A percentile compares a stretch with the other conserved stretches of the same genome.
Evolutionary conservation across 768 basidiomycete genomes (phyloP).

Genomic region (Suillus spraguei): DNA sequence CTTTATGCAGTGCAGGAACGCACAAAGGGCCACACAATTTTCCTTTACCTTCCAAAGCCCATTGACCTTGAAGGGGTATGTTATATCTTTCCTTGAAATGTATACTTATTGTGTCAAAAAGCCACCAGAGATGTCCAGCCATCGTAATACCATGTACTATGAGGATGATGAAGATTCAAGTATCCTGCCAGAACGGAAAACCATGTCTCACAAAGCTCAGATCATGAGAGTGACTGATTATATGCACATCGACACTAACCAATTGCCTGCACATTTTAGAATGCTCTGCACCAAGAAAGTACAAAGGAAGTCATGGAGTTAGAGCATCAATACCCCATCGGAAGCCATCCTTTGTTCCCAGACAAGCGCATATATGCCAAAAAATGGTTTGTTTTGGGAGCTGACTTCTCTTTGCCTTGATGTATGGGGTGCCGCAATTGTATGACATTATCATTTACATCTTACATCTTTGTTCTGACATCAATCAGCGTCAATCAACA

Average conservation of each 20-base stretch:
- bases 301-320: constrained; percentile 2
- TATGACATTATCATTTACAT: not conserved
- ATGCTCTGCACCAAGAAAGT: not conserved
- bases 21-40: constrained; percentile 9
- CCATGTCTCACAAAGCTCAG: not conserved
- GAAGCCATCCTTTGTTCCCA: constrained; percentile 10
- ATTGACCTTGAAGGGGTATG: not conserved
- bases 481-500: not conserved
- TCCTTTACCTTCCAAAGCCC: constrained; percentile 6
- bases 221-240: not conserved
- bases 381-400: not conserved
- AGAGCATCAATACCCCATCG: not conserved
- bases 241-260: not conserved
- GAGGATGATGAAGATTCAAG: not conserved
- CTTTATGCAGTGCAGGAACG: constrained; percentile 5
- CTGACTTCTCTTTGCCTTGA: constrained; percentile 5
- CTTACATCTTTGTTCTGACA: not conserved
- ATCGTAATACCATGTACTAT: not conserved
- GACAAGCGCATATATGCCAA: constrained; percentile 10
- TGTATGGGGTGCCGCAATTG: constrained; percentile 10
- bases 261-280: not conserved
- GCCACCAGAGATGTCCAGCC: not conserved
- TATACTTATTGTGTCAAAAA: not conserved
- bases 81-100: not conserved
- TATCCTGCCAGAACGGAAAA: not conserved